phyloP scores from a whole-genome alignment of 2,329 filamentous ascomycete species.

The Rhynchosporium agropyri region DNA sequence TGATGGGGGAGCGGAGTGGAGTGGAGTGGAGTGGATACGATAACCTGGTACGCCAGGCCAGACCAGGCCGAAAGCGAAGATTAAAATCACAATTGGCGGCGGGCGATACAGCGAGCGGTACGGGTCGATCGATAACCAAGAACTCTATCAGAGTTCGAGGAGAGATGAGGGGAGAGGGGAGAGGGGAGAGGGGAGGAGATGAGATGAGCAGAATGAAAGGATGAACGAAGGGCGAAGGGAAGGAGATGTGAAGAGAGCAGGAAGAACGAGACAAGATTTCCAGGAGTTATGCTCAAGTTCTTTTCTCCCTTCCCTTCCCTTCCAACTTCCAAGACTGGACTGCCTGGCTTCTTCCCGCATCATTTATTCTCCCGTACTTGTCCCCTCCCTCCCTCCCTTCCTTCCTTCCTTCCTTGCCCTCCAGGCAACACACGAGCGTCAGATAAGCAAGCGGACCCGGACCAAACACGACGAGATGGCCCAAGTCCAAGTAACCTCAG shows the following conservation, averaged over 20 bases:
- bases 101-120: too few relatives aligned
- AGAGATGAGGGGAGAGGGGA: too few relatives aligned
- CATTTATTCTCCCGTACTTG: background rate
- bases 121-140: too few relatives aligned
- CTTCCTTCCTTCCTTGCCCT: background rate
- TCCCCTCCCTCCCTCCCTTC: background rate
- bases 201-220: too few relatives aligned
- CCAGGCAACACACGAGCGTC: background rate
- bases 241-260: background rate
- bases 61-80: too few relatives aligned
- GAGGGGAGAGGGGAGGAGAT: too few relatives aligned
- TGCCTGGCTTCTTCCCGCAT: background rate
- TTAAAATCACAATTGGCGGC: too few relatives aligned
- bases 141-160: too few relatives aligned
- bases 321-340: constrained; percentile 1
- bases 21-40: too few relatives aligned
- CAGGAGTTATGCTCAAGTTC: constrained; percentile 10
- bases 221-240: background rate
- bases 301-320: background rate
- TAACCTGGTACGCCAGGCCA: too few relatives aligned
- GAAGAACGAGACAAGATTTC: background rate
- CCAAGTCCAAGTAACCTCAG: background rate
- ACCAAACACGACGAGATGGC: constrained; percentile 1
- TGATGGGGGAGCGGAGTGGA: too few relatives aligned
- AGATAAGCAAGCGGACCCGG: background rate